Evolutionary conservation across 176 grass and related monocot genomes (phyloP), one percentile per base, ranked within the genome.

Genomic region (Aegilops bicornis): DNA sequence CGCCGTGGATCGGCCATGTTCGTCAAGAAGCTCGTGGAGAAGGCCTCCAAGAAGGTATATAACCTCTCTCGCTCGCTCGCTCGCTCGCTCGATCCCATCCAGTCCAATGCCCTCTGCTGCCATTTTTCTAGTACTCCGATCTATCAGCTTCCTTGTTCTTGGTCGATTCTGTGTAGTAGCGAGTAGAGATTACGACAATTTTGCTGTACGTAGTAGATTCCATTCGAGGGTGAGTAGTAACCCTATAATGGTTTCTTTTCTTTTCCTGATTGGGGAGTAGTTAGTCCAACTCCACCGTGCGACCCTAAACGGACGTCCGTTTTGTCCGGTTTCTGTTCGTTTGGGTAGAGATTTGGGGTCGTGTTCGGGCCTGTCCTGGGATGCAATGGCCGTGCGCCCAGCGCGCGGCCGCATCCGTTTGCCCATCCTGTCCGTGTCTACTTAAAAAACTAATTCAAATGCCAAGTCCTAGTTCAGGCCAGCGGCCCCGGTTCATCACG

Each of bases 11-110:
- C 88, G 39, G 59, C 74, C 89, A 92, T 92, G 95, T 97, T 92
- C 82, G 78, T 94, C 69, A 97, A 86, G 84, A 95, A 97, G 89
- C 88, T 93, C 50, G 90, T 95, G 31, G 92, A 91, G 89, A 91
- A 86, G 87, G 95, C 92, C 40, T 92, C 95, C 79, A 95, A 69
- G 88, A 93, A 97, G 95, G 95, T 43, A 43, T 43, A 12, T 95
- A 82, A 3, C 4, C 61, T 19, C n/a, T 0, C 50, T 54, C 50
- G 1, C 50, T 54, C 50, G 16, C 15, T 19, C 33, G 6, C 54
- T 40, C 43, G 11, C 13, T 45, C 43, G n/a, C n/a, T n/a, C 58
- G 12, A 5, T n/a, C n/a, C n/a, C n/a, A n/a, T 14, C 54, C 72
- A 42, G 22, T n/a, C 54, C 54, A 20, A 39, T 43, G n/a, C 27